phyloP scores from a whole-genome alignment of 306 rosid genomes.

The Datisca glomerata region DNA sequence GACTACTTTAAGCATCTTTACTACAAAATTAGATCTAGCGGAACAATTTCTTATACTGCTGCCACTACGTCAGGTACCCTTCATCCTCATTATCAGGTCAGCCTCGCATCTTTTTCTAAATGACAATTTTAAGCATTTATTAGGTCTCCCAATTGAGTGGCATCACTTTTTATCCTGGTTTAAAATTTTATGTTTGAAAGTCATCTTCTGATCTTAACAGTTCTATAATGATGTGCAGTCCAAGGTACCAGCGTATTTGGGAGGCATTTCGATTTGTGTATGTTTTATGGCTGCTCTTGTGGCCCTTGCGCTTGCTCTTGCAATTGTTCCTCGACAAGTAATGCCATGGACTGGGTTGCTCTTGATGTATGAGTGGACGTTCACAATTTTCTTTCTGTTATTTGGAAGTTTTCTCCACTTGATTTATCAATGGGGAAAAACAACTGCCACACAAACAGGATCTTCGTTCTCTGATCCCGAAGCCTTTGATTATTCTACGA shows the following conservation, averaged over 20 bases:
- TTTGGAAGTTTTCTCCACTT: conserved; percentile 77
- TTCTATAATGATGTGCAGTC: conserved; percentile 33
- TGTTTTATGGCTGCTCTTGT: conserved; percentile 55
- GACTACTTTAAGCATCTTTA: conserved; percentile 58
- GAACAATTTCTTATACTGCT: conserved; percentile 44
- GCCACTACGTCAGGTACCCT: conserved; percentile 34
- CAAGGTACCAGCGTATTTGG: conserved; percentile 76
- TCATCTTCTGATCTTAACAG: conserved; percentile 19
- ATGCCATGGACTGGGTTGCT: conserved; percentile 97
- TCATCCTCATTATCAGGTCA: conserved; percentile 51
- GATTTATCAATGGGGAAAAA: conserved; percentile 67
- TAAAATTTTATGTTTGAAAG: conserved; percentile 9
- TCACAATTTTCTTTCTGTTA: conserved; percentile 55
- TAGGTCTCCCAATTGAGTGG: not conserved
- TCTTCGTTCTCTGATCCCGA: conserved; percentile 38
- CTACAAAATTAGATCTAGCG: conserved; percentile 61
- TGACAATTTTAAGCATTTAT: not conserved
- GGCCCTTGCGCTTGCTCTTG: conserved; percentile 51
- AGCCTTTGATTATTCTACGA: conserved; percentile 58
- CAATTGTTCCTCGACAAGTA: conserved; percentile 84
- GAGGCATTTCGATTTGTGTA: conserved; percentile 49
- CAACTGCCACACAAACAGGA: conserved; percentile 33
- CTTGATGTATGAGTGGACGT: conserved; percentile 96
- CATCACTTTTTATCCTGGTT: not conserved
- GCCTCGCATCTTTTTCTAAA: conserved; percentile 6